These are phyloP conservation scores for Aspergillus luchuensis DNA, from an alignment of 2,329 filamentous ascomycete genomes.

Conservation along the genomic window DNA sequence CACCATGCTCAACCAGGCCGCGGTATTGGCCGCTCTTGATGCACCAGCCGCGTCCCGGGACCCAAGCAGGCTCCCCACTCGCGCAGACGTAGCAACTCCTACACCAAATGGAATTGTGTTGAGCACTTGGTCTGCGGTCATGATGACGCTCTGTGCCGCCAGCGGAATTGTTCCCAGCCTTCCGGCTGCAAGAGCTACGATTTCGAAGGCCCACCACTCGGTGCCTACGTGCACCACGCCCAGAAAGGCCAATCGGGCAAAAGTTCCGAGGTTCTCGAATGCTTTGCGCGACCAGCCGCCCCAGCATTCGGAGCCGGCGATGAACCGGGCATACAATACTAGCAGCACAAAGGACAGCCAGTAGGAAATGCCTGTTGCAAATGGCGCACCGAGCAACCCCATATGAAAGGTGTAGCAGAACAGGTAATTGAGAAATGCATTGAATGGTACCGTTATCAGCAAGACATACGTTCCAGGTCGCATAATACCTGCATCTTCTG, in stretches of 20 bases:
- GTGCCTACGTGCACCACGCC: conserved; percentile 83
- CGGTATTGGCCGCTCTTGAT: conserved; percentile 70
- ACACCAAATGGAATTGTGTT: conserved; percentile 85
- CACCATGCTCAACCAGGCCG: conserved; percentile 71
- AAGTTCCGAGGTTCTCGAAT: conserved; percentile 67
- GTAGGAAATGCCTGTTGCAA: conserved; percentile 83
- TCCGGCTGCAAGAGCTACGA: conserved; percentile 80
- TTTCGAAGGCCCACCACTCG: conserved; percentile 95
- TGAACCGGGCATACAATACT: conserved; percentile 69
- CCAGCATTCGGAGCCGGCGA: conserved; percentile 76
- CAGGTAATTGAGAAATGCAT: conserved; percentile 61
- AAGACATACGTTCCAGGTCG: conserved; percentile 65
- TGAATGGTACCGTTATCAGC: conserved; percentile 62
- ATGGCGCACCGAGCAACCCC: conserved; percentile 74
- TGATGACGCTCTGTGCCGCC: conserved; percentile 83
- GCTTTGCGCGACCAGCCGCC: conserved; percentile 69
- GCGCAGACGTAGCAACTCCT: conserved; percentile 75
- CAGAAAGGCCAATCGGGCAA: conserved; percentile 72
- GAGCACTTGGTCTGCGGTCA: conserved; percentile 84
- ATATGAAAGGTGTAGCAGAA: conserved; percentile 72
- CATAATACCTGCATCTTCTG: conserved; percentile 56
- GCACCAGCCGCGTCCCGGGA: conserved; percentile 67
- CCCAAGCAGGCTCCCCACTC: conserved; percentile 79
- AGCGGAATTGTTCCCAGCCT: conserved; percentile 76
- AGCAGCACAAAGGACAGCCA: conserved; percentile 80